A percentile compares a stretch with the other conserved stretches of the same genome.
phyloP scores from a whole-genome alignment of 495 filamentous ascomycete genomes.

The Tuber brumale region DNA sequence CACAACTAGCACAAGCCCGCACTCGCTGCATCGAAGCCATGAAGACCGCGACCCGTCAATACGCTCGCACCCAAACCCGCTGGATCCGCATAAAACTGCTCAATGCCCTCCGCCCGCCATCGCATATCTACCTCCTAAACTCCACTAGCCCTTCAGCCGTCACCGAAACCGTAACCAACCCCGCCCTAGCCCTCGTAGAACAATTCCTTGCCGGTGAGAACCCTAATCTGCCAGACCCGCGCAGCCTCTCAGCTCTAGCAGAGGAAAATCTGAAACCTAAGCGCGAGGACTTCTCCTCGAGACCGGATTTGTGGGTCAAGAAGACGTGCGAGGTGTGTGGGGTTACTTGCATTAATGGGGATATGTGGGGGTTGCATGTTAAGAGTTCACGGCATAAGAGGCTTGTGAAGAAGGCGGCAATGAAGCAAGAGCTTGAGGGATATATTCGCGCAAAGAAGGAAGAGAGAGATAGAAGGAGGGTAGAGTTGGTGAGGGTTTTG shows the following conservation, averaged over 20 bases:
- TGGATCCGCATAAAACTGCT: constrained; percentile 84
- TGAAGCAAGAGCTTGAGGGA: constrained; percentile 26
- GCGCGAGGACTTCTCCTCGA: constrained; percentile 46
- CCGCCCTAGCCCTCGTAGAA: constrained; percentile 2
- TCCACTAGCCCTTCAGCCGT: constrained; percentile 58
- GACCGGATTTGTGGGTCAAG: constrained; percentile 49
- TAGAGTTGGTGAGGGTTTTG: constrained; percentile 11
- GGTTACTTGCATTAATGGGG: constrained; percentile 60
- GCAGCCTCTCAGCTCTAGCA: constrained; percentile 56
- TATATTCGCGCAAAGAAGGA: constrained; percentile 36
- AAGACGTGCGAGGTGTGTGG: constrained; percentile 65
- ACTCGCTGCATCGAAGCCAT: constrained; percentile 49
- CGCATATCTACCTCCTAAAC: constrained; percentile 66
- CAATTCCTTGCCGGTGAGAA: constrained; percentile 52
- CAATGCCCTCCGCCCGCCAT: constrained; percentile 48
- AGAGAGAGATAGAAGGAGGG: constrained; percentile 17
- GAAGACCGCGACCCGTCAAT: constrained; percentile 75
- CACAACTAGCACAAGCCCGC: constrained; percentile 41
- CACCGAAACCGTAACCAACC: constrained; percentile 49
- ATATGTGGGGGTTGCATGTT: constrained; percentile 70
- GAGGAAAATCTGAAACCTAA: constrained; percentile 53
- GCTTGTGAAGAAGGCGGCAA: constrained; percentile 39
- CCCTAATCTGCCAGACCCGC: constrained; percentile 53
- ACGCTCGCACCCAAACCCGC: constrained; percentile 70
- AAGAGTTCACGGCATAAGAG: constrained; percentile 58